Evolutionary conservation across 768 basidiomycete genomes (phyloP).

Genomic region (Suillus bovinus): DNA sequence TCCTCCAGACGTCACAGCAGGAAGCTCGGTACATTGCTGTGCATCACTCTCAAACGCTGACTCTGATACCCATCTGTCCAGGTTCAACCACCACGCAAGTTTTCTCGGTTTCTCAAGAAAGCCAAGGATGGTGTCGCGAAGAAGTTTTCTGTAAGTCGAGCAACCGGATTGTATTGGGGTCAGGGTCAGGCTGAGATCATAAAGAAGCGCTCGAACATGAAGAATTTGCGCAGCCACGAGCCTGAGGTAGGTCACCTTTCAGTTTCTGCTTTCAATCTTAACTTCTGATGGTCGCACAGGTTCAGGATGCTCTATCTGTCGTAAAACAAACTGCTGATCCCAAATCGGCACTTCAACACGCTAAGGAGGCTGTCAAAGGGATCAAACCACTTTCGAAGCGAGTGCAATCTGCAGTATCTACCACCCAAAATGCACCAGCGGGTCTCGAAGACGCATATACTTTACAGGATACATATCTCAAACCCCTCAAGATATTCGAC

Average conservation of each 20-base stretch:
- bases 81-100: background rate
- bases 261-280: background rate
- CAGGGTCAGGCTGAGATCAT: background rate
- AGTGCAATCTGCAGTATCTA: no score
- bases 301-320: background rate
- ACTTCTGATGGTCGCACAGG: background rate
- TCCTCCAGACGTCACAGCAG: no score
- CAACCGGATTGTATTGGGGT: background rate
- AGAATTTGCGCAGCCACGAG: no score
- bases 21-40: background rate
- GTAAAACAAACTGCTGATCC: background rate
- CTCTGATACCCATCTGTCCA: background rate
- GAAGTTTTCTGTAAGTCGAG: background rate
- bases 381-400: no score
- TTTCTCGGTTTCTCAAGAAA: background rate
- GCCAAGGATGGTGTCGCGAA: background rate
- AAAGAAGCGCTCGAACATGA: background rate
- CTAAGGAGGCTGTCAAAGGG: no score
- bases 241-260: background rate
- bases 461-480: no score
- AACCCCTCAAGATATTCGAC: background rate
- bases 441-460: no score
- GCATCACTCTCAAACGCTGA: background rate
- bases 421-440: no score
- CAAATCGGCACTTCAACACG: background rate